Conservation (phyloP, 2,329 filamentous ascomycete species). For the Apiospora malaysiana region DNA sequence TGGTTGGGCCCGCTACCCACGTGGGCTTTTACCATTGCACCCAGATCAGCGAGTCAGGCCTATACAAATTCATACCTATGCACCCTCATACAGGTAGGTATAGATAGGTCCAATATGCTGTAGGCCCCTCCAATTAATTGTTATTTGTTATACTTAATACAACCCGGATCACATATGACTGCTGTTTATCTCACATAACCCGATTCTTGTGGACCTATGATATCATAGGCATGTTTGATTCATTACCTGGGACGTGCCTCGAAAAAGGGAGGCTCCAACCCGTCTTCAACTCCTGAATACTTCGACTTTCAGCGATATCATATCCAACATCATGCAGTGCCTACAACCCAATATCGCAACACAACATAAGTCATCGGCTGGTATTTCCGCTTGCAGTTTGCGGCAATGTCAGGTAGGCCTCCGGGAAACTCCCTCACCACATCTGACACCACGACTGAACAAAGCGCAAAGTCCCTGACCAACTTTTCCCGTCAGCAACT, state of each 20-base stretch:
- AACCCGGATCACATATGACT: background rate
- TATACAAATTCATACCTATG: background rate
- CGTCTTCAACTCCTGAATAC: background rate
- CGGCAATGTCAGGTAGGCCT: background rate
- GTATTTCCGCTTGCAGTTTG: no score
- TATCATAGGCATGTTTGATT: background rate
- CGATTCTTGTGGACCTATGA: background rate
- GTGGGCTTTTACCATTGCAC: conserved; percentile 4
- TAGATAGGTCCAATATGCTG: no score
- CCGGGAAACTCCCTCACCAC: background rate
- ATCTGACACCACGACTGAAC: background rate
- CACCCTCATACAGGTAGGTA: background rate
- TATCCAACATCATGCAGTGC: background rate
- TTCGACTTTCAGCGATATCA: background rate
- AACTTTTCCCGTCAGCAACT: background rate
- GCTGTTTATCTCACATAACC: background rate
- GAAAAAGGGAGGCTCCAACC: background rate
- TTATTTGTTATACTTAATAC: background rate
- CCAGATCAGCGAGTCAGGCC: background rate
- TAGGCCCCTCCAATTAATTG: background rate
- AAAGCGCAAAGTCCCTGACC: background rate
- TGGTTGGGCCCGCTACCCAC: conserved; percentile 7
- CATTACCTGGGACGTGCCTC: background rate
- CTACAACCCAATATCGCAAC: background rate
- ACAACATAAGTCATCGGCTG: background rate